A percentile compares a stretch with the other conserved stretches of the same genome.
phyloP scores from a whole-genome alignment of 208 protist species.

The Acanthamoeba royreba region DNA sequence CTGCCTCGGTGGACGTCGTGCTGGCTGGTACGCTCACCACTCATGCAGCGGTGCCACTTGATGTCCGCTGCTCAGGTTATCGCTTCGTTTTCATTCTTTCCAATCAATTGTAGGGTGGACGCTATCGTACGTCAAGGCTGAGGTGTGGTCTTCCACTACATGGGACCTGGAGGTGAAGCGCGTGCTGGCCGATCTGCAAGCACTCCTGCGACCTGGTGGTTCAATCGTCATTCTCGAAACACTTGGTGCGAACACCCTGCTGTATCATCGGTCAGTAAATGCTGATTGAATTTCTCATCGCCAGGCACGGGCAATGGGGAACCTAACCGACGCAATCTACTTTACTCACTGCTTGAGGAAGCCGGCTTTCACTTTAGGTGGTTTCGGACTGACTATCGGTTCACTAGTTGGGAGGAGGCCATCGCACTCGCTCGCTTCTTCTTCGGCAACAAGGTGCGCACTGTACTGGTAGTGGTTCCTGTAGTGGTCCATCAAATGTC shows the following conservation, averaged over 20 bases:
- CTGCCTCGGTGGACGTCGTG: not conserved
- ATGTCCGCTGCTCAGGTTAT: not conserved
- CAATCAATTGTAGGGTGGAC: not conserved
- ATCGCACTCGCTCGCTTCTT: not conserved
- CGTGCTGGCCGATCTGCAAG: not conserved
- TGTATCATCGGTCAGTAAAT: no score
- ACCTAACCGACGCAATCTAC: not conserved
- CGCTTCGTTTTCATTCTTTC: not conserved
- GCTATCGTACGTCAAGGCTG: not conserved
- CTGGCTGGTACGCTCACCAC: not conserved
- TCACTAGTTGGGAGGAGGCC: not conserved
- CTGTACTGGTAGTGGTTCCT: not conserved
- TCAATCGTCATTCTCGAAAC: constrained; percentile 10
- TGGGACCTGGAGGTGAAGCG: constrained; percentile 13
- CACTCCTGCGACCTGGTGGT: not conserved
- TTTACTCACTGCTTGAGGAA: not conserved
- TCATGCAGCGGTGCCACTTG: no score
- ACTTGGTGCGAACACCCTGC: not conserved
- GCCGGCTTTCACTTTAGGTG: not conserved
- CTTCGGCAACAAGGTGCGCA: not conserved
- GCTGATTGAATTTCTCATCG: not conserved
- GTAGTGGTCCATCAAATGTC: no score
- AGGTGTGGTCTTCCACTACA: not conserved
- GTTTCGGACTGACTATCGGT: not conserved
- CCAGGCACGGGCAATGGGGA: constrained; percentile 4